Evolutionary conservation across 208 protist genomes (phyloP).

Genomic region (Trypanosoma grayi): DNA sequence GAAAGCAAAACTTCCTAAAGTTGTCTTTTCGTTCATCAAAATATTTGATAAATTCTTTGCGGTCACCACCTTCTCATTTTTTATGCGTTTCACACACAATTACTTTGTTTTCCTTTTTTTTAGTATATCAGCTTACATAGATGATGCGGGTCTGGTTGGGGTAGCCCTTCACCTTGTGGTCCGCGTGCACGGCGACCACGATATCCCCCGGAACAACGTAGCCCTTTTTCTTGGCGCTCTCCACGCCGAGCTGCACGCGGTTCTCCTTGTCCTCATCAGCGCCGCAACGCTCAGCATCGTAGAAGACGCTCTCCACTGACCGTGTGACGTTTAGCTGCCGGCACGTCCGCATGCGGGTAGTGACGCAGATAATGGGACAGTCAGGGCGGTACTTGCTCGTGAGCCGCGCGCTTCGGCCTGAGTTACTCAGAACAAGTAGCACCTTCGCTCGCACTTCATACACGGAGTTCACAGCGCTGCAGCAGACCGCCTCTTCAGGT

Average conservation of each 20-base stretch:
- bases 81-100: background rate
- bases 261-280: conserved; percentile 65
- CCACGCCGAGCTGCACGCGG: conserved; percentile 64
- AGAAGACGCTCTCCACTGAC: conserved; percentile 77
- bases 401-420: conserved; percentile 90
- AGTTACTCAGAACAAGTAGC: conserved; percentile 93
- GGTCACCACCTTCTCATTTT: background rate
- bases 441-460: conserved; percentile 88
- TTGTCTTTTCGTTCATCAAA: too few species aligned
- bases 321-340: conserved; percentile 85
- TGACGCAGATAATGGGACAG: conserved; percentile 94
- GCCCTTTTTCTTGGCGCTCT: conserved; percentile 54
- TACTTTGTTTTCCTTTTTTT: background rate
- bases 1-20: too few species aligned
- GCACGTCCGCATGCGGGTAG: conserved; percentile 77
- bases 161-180: conserved; percentile 87
- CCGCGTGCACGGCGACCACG: conserved; percentile 76
- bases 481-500: conserved; percentile 92
- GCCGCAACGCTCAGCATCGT: conserved; percentile 59
- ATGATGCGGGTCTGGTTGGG: conserved; percentile 85
- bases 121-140: conserved; percentile 1
- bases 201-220: conserved; percentile 60
- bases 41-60: too few species aligned
- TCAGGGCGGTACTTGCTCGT: conserved; percentile 96
- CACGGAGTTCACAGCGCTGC: conserved; percentile 93